Percentiles rank a stretch among this genome's conserved stretches.
Conservation (phyloP, 768 basidiomycete genomes). For the Leucocoprinus sp. region DNA sequence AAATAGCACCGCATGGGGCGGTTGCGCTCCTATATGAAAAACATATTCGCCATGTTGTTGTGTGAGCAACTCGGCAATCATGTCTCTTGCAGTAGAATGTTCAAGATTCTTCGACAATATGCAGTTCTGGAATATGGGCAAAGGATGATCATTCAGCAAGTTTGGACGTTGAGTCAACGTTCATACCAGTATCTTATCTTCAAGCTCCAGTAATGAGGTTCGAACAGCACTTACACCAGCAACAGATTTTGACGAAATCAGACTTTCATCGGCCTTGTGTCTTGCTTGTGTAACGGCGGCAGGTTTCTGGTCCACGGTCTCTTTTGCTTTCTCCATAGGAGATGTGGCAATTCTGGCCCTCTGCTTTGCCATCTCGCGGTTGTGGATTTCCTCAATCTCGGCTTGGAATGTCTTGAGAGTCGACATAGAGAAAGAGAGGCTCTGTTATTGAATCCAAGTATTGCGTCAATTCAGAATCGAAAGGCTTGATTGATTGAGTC, state of each 20-base stretch:
- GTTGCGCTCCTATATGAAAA: slow-evolving; percentile 63
- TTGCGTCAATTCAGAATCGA: neutral
- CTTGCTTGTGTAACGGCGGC: slow-evolving; percentile 19
- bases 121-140: slow-evolving; percentile 26
- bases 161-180: neutral
- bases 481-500: slow-evolving; percentile 2
- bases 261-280: slow-evolving; percentile 31
- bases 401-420: slow-evolving; percentile 57
- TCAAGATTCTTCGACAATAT: slow-evolving; percentile 37
- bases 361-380: slow-evolving; percentile 59
- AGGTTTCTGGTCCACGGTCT: slow-evolving; percentile 26
- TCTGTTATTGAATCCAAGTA: neutral
- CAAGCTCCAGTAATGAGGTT: slow-evolving; percentile 35
- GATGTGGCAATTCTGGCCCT: slow-evolving; percentile 22
- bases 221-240: slow-evolving; percentile 9
- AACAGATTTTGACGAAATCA: slow-evolving; percentile 8
- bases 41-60: slow-evolving; percentile 67
- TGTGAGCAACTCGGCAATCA: slow-evolving; percentile 59
- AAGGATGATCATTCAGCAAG: slow-evolving; percentile 2
- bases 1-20: slow-evolving; percentile 49
- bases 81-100: slow-evolving; percentile 51
- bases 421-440: slow-evolving; percentile 28
- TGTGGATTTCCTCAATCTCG: slow-evolving; percentile 72
- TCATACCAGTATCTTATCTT: slow-evolving; percentile 46
- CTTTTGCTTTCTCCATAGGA: slow-evolving; percentile 25